Conservation (phyloP, 2,329 filamentous ascomycete genomes). For the Coniella lustricola region DNA sequence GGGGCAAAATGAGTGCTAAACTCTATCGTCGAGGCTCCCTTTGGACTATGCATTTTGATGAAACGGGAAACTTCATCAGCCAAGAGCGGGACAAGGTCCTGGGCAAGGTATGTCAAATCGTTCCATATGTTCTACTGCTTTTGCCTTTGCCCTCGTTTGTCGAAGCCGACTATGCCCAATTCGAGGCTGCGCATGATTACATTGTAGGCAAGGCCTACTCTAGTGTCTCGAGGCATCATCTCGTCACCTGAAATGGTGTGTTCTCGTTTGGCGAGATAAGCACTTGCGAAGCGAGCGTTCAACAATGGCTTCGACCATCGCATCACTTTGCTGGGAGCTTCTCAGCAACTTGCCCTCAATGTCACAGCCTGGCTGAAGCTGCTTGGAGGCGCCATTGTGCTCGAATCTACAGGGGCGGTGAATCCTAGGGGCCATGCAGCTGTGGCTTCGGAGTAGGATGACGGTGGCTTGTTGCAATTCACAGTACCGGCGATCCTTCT, state of each 20-base stretch:
- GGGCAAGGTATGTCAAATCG: conserved; percentile 56
- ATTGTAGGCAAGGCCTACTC: too few species aligned
- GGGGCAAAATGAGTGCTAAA: conserved; percentile 86
- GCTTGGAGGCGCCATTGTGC: too few species aligned
- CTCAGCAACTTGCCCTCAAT: neutral
- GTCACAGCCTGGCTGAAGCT: neutral
- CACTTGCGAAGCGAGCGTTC: neutral
- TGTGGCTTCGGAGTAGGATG: conserved; percentile 3
- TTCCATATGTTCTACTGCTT: conserved; percentile 16
- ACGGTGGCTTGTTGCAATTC: neutral
- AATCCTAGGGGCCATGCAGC: conserved; percentile 1
- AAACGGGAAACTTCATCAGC: conserved; percentile 74
- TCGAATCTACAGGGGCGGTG: conserved; percentile 8
- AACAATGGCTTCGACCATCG: neutral
- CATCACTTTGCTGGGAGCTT: neutral
- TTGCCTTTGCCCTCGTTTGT: conserved; percentile 7
- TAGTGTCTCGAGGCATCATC: too few species aligned
- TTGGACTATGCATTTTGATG: conserved; percentile 73
- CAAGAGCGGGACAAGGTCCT: conserved; percentile 83
- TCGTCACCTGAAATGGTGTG: too few species aligned
- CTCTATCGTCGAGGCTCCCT: conserved; percentile 77
- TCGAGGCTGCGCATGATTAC: neutral
- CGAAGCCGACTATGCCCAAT: neutral
- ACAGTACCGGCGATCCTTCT: conserved; percentile 5
- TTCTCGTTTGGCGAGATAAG: conserved; percentile 4